Conservation (phyloP, 176 grass and related monocot genomes). For the Avena atlantica region DNA sequence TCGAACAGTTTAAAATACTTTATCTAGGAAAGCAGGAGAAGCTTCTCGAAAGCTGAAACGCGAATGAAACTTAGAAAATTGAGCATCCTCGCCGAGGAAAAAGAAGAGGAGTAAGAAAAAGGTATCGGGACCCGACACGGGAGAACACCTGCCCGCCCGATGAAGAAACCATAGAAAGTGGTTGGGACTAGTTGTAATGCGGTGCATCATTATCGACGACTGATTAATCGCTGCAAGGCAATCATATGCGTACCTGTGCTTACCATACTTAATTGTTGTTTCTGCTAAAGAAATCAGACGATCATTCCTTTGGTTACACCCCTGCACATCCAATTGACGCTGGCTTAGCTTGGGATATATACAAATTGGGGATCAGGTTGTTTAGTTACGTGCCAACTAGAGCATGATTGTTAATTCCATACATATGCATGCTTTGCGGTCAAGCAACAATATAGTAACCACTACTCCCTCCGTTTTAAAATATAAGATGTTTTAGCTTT, state of each 20-base stretch:
- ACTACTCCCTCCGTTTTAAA: too few relatives aligned
- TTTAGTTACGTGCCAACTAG: background rate
- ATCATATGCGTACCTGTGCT: background rate
- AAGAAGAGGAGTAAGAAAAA: background rate
- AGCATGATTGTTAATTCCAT: slow-evolving; percentile 27
- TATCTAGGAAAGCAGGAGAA: background rate
- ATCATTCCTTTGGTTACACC: slow-evolving; percentile 24
- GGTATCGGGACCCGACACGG: background rate
- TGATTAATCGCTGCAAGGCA: background rate
- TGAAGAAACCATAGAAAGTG: background rate
- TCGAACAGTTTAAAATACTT: too few relatives aligned
- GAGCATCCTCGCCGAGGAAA: background rate
- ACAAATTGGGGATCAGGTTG: background rate
- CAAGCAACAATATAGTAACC: slow-evolving; percentile 33
- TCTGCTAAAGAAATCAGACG: background rate
- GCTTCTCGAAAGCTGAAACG: background rate
- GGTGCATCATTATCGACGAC: background rate
- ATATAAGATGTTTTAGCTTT: too few relatives aligned
- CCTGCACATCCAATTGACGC: background rate
- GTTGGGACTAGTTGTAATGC: background rate
- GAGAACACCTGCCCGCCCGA: background rate
- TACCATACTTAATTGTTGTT: background rate
- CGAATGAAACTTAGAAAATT: background rate
- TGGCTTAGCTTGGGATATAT: background rate
- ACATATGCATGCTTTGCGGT: slow-evolving; percentile 46